Base-by-base conservation (phyloP, 176 grass and related monocot species). In the Triticum aestivum region DNA sequence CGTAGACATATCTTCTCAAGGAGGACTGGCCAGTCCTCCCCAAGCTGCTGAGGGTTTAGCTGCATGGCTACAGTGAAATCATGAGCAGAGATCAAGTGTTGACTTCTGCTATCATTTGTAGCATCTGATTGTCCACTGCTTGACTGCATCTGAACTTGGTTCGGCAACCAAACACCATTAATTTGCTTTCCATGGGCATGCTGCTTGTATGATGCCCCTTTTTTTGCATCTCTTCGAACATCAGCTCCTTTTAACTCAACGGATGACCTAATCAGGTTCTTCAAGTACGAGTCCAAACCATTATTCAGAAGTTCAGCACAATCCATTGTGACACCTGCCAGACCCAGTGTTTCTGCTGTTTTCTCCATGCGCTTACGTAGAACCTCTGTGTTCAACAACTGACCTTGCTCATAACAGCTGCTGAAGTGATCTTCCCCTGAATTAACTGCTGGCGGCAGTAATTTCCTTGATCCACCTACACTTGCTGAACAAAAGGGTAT, bases 21-120 rank as follows among this genome's bases (percentile, higher is more conserved):
- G 20, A 96, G 87, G 82, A 94, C 73, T 11, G 97, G 87, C 92
- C 92, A 96, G 81, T 96, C 83, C 92, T 88, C 89, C 75, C 96
- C 96, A 18, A 98, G 89, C 54, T 92, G 91, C 69, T 88, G 93
- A 70, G 92, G 93, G 51, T 96, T 98, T 85, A 98, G 77, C 87
- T 96, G 93, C 96, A 98, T 96, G 75, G 93, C 91, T 85, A 98
- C 90, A 67, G 86, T 96, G 70, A 98, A 96, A 91, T 98, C 93
- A 69, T 91, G 79, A 73, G 94, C 64, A 63, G 93, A 92, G 68
- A 93, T 78, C 30, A 87, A n/a, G 42, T 79, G 58, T 71, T 80
- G 72, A 78, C 79, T 89, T 83, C 79, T 89, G 12, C 85, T 70
- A 59, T 87, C 91, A 87, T 35, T 77, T 13, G 63, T 67, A n/a